Percentiles rank a stretch among this genome's conserved stretches.
Conservation (phyloP, 345 rosid genomes). For the Arabidopsis thaliana region DNA sequence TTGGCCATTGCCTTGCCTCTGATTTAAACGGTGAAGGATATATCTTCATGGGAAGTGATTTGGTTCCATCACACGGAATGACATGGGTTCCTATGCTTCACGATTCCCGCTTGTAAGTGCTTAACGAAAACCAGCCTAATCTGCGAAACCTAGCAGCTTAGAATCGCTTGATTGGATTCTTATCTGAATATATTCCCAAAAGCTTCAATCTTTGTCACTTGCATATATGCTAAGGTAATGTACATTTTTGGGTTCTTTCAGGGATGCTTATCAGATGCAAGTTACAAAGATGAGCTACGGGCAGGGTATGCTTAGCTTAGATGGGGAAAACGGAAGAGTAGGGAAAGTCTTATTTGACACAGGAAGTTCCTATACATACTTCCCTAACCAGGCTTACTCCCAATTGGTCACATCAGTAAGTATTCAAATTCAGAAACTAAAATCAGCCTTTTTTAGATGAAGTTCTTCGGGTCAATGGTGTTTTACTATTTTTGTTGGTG, state of each 20-base stretch:
- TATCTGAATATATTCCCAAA: neutral
- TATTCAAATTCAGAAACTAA: slow-evolving; percentile 14
- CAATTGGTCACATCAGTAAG: slow-evolving; percentile 76
- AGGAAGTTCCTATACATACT: slow-evolving; percentile 94
- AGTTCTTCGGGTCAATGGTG: slow-evolving; percentile 26
- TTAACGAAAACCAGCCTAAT: neutral
- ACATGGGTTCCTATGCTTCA: slow-evolving; percentile 85
- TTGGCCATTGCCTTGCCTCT: slow-evolving; percentile 85
- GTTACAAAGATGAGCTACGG: slow-evolving; percentile 71
- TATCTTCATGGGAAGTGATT: slow-evolving; percentile 88
- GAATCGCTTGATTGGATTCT: neutral
- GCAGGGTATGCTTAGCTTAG: slow-evolving; percentile 58
- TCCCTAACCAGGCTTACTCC: slow-evolving; percentile 70
- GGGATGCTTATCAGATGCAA: slow-evolving; percentile 64
- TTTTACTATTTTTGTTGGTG: slow-evolving; percentile 27
- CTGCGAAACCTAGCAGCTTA: slow-evolving; percentile 9
- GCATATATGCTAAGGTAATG: neutral
- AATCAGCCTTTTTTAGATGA: neutral
- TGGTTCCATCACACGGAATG: slow-evolving; percentile 73
- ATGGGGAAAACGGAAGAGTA: slow-evolving; percentile 46
- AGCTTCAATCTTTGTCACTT: slow-evolving; percentile 18
- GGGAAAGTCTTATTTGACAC: slow-evolving; percentile 69
- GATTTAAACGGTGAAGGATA: slow-evolving; percentile 70
- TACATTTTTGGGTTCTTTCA: slow-evolving; percentile 41
- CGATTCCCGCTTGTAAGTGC: slow-evolving; percentile 63